These are phyloP conservation scores for Dendrobium nobile DNA, from an alignment of 106 monocot species.

Conservation along the genomic window DNA sequence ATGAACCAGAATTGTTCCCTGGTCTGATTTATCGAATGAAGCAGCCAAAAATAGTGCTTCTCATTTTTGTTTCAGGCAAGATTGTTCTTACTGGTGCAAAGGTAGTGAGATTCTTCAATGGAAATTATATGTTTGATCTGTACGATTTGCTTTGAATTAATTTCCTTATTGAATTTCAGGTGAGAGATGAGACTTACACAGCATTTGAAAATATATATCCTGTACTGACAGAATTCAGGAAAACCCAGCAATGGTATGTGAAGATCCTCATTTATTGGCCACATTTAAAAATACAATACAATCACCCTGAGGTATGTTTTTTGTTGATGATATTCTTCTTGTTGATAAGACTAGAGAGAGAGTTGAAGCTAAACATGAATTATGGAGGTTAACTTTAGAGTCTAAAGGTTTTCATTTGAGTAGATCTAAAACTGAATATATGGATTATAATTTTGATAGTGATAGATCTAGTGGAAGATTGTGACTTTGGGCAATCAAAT, in stretches of 20 bases:
- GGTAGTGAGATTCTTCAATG: slow-evolving; percentile 18
- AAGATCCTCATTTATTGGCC: not conserved
- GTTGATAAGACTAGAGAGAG: too few relatives aligned
- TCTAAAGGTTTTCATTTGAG: too few relatives aligned
- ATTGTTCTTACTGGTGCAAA: slow-evolving; percentile 80
- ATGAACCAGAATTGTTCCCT: slow-evolving; percentile 74
- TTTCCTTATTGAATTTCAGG: slow-evolving; percentile 19
- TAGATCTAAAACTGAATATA: too few relatives aligned
- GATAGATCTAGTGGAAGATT: too few relatives aligned
- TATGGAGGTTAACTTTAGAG: too few relatives aligned
- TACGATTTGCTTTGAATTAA: not conserved
- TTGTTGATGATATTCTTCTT: not conserved
- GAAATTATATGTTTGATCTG: not conserved
- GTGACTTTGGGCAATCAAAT: too few relatives aligned
- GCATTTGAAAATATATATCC: slow-evolving; percentile 68
- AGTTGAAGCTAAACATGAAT: too few relatives aligned
- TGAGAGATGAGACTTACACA: slow-evolving; percentile 48
- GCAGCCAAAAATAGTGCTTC: slow-evolving; percentile 60
- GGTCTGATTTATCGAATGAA: slow-evolving; percentile 72
- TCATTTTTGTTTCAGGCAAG: slow-evolving; percentile 72
- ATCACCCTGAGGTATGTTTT: too few relatives aligned
- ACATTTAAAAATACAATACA: not conserved
- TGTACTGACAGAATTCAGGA: slow-evolving; percentile 49
- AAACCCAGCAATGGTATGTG: slow-evolving; percentile 38
- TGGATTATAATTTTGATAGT: too few relatives aligned